Evolutionary conservation across 768 basidiomycete genomes (phyloP).

Genomic region (Kwoniella sp.): DNA sequence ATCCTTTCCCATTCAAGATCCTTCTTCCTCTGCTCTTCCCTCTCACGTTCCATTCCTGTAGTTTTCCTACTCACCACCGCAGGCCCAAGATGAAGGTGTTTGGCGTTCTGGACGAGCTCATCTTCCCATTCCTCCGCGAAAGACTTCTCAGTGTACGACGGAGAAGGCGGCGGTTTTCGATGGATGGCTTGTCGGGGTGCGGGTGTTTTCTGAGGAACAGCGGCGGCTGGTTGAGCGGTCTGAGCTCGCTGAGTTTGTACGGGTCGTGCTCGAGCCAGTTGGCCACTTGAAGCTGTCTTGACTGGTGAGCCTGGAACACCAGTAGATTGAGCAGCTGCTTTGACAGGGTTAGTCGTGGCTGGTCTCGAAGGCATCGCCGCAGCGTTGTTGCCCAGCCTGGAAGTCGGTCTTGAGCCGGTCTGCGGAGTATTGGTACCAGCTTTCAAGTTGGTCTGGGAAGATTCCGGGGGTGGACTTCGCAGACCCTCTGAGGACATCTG

Average conservation of each 20-base stretch:
- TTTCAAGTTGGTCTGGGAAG: slow-evolving; percentile 2
- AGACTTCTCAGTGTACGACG: slow-evolving; percentile 20
- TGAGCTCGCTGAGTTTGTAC: slow-evolving; percentile 1
- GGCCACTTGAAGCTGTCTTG: background rate
- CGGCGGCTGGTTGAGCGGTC: background rate
- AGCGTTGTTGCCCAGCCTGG: background rate
- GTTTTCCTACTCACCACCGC: background rate
- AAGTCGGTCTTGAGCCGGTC: background rate
- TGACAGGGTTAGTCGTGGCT: slow-evolving; percentile 1
- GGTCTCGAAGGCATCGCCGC: background rate
- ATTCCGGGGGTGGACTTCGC: background rate
- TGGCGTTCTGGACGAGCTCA: slow-evolving; percentile 24
- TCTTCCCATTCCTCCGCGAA: slow-evolving; percentile 44
- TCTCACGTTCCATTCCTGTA: background rate
- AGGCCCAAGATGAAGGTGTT: background rate
- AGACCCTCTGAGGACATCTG: background rate
- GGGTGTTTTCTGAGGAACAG: background rate
- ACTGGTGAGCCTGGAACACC: background rate
- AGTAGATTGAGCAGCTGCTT: background rate
- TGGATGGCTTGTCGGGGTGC: slow-evolving; percentile 1
- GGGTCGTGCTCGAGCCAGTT: background rate
- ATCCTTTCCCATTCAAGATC: slow-evolving; percentile 40
- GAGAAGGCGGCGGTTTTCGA: slow-evolving; percentile 15
- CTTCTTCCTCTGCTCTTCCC: slow-evolving; percentile 21
- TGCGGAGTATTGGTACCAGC: background rate